A percentile compares a stretch with the other conserved stretches of the same genome.
These are phyloP conservation scores for Pleurotus tuoliensis DNA, from an alignment of 768 basidiomycete genomes.

Conservation along the genomic window DNA sequence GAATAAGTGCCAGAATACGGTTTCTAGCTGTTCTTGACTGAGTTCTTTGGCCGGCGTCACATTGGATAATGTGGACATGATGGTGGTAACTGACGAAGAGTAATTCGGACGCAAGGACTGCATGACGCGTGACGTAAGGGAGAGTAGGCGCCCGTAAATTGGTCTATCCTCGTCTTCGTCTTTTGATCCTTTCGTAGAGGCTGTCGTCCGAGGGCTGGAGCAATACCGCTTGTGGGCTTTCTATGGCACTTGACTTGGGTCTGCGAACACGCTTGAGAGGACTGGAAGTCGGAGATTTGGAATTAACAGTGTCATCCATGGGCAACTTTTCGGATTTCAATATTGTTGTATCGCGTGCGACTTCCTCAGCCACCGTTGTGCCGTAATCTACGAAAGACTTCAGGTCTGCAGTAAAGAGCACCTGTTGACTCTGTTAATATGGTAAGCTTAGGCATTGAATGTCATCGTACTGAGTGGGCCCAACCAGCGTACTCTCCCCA, in stretches of 20 bases:
- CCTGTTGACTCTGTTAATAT: slow-evolving; percentile 32
- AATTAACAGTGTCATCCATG: too few species aligned
- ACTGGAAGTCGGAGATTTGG: too few species aligned
- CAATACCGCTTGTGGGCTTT: too few species aligned
- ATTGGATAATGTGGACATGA: slow-evolving; percentile 9
- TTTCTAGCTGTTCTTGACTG: slow-evolving; percentile 24
- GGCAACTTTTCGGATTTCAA: not conserved
- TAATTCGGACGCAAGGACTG: too few species aligned
- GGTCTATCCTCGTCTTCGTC: not conserved
- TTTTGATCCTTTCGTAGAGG: slow-evolving; percentile 3
- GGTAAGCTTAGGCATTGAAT: slow-evolving; percentile 1
- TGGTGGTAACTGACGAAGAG: not conserved
- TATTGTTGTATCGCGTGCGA: not conserved
- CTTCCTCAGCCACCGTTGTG: slow-evolving; percentile 22
- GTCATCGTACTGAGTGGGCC: slow-evolving; percentile 74
- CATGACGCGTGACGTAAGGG: not conserved
- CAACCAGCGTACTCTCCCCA: slow-evolving; percentile 91
- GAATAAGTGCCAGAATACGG: slow-evolving; percentile 40
- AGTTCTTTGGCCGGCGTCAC: slow-evolving; percentile 38
- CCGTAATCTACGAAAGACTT: slow-evolving; percentile 64
- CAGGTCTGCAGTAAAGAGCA: slow-evolving; percentile 72
- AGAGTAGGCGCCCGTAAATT: not conserved
- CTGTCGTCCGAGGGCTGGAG: not conserved
- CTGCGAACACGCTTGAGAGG: too few species aligned
- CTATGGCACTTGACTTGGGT: too few species aligned